Evolutionary conservation across 805 yeast species (phyloP).

Genomic region (Helenozyma baotianmanensis): DNA sequence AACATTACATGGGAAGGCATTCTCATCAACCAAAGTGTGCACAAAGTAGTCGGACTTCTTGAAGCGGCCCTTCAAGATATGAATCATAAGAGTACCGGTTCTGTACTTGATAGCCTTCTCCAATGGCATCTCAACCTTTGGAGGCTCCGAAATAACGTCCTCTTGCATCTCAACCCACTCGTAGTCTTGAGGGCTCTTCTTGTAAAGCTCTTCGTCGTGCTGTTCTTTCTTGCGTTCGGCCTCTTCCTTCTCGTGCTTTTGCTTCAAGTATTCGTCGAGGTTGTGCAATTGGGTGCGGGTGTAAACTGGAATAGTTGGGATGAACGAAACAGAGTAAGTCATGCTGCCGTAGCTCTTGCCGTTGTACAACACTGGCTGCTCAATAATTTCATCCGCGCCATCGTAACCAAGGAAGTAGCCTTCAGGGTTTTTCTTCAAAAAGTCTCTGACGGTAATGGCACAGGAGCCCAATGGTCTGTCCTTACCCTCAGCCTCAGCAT

Average conservation of each 20-base stretch:
- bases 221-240: constrained; percentile 42
- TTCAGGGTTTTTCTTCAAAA: constrained; percentile 42
- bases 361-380: constrained; percentile 39
- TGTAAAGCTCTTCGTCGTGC: constrained; percentile 45
- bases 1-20: constrained; percentile 52
- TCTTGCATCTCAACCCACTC: constrained; percentile 56
- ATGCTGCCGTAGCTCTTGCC: constrained; percentile 45
- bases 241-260: constrained; percentile 28
- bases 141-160: constrained; percentile 28
- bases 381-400: constrained; percentile 44
- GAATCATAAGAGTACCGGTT: constrained; percentile 60
- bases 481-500: constrained; percentile 58
- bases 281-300: constrained; percentile 52
- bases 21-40: constrained; percentile 64
- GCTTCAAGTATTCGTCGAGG: constrained; percentile 38
- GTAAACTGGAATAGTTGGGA: constrained; percentile 62
- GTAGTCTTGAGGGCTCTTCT: constrained; percentile 55
- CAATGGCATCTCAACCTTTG: constrained; percentile 44
- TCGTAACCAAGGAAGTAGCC: constrained; percentile 48
- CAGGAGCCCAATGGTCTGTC: constrained; percentile 64
- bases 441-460: constrained; percentile 45
- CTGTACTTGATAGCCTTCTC: constrained; percentile 51
- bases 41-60: constrained; percentile 46
- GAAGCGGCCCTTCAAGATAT: constrained; percentile 47
- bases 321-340: constrained; percentile 53